phyloP scores from a whole-genome alignment of 2,329 filamentous ascomycete genomes.

The Beauveria pseudobassiana region DNA sequence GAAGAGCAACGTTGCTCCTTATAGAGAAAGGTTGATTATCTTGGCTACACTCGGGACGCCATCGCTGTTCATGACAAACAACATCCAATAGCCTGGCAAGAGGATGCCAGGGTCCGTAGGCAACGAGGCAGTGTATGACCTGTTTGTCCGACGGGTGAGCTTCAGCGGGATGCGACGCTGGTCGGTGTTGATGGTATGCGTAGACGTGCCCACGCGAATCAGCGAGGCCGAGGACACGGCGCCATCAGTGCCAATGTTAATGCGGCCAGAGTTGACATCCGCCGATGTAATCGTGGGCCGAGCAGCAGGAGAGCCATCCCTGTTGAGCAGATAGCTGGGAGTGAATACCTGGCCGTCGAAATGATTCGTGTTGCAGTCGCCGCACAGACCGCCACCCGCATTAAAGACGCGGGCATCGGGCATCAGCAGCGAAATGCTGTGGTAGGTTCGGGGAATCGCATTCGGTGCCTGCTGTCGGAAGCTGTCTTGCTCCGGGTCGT shows the following conservation, averaged over 20 bases:
- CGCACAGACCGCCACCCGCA: conserved; percentile 47
- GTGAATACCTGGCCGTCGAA: conserved; percentile 47
- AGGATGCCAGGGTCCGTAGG: conserved; percentile 41
- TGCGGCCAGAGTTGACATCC: conserved; percentile 19
- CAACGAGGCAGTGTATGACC: conserved; percentile 31
- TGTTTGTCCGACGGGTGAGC: conserved; percentile 18
- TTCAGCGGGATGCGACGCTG: conserved; percentile 44
- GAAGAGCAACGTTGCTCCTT: not conserved
- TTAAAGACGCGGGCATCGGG: conserved; percentile 42
- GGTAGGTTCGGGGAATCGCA: conserved; percentile 39
- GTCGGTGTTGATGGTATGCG: conserved; percentile 51
- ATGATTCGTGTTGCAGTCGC: conserved; percentile 39
- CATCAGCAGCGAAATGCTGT: conserved; percentile 40
- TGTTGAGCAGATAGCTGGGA: conserved; percentile 47
- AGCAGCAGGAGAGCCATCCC: conserved; percentile 29
- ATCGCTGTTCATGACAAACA: conserved; percentile 40
- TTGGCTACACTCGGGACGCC: conserved; percentile 36
- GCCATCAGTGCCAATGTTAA: conserved; percentile 22
- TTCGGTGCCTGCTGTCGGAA: conserved; percentile 31
- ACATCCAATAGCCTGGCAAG: conserved; percentile 46
- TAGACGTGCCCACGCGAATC: conserved; percentile 41
- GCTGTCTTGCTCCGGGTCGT: conserved; percentile 31
- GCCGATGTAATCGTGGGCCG: conserved; percentile 35
- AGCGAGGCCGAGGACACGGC: conserved; percentile 26
- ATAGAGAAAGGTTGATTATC: conserved; percentile 1